These are phyloP conservation scores for Abrus pulchellus DNA, from an alignment of 306 rosid genomes.

Conservation along the genomic window DNA sequence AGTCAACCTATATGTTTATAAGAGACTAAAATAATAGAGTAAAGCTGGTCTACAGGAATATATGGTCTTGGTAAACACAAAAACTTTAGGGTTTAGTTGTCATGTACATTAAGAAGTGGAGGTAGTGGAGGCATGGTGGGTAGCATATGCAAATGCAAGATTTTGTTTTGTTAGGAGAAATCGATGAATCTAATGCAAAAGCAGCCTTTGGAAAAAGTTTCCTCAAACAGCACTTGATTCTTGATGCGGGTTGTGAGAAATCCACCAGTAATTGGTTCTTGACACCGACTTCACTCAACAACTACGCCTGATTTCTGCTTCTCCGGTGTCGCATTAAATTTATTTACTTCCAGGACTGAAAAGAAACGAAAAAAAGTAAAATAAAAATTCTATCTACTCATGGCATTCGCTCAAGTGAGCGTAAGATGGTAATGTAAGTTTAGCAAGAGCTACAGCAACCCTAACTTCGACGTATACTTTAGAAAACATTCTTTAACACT, in stretches of 20 bases:
- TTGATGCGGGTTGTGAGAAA: constrained; percentile 55
- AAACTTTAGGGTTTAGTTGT: constrained; percentile 45
- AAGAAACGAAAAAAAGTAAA: neutral
- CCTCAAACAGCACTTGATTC: constrained; percentile 61
- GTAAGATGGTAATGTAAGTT: too few species aligned
- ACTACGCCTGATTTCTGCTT: constrained; percentile 33
- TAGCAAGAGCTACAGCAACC: too few species aligned
- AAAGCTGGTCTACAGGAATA: constrained; percentile 38
- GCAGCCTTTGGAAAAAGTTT: constrained; percentile 62
- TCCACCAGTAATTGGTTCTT: constrained; percentile 47
- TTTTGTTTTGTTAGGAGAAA: constrained; percentile 62
- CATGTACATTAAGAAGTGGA: neutral
- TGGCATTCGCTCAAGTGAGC: too few species aligned
- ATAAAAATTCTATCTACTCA: too few species aligned
- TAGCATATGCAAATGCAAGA: constrained; percentile 54
- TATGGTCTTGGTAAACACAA: constrained; percentile 46
- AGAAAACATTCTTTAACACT: too few species aligned
- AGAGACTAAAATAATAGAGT: constrained; percentile 10
- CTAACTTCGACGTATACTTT: too few species aligned
- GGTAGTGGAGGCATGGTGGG: constrained; percentile 50
- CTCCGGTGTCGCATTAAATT: neutral
- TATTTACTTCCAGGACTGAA: constrained; percentile 1
- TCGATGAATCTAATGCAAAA: constrained; percentile 55
- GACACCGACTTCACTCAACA: constrained; percentile 47
- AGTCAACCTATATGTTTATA: neutral